Percentiles rank a stretch among this genome's conserved stretches.
These are phyloP conservation scores for Solanum corneliomulleri DNA, from an alignment of 257 asterid species.

Conservation along the genomic window DNA sequence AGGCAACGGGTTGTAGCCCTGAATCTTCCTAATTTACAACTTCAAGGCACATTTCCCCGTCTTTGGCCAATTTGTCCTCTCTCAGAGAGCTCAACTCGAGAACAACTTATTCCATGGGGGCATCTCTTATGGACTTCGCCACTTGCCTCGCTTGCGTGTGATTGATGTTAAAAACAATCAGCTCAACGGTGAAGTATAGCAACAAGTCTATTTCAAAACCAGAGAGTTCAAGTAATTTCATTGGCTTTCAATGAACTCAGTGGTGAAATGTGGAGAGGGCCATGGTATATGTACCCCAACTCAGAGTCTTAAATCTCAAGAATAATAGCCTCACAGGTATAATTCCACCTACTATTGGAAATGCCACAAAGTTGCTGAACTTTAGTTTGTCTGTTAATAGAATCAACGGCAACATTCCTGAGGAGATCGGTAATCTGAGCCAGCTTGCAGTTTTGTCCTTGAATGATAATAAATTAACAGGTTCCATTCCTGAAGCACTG, in stretches of 20 bases:
- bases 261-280: not conserved
- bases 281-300: not conserved
- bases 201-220: not conserved
- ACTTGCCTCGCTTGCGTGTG: not conserved
- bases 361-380: not conserved
- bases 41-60: not conserved
- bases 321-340: not conserved
- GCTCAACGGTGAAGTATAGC: not conserved
- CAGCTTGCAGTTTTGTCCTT: not conserved
- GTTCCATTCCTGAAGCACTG: constrained; percentile 13
- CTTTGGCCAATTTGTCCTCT: not conserved
- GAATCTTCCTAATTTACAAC: not conserved
- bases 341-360: not conserved
- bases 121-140: not conserved
- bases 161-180: not conserved
- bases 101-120: not conserved
- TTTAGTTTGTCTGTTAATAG: not conserved
- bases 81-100: not conserved
- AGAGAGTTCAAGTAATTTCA: not conserved
- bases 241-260: constrained; percentile 1
- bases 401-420: constrained; percentile 5
- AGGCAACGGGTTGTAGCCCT: not conserved
- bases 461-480: constrained; percentile 8
- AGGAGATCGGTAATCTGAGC: not conserved
- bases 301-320: not conserved